Percentiles rank a stretch among this genome's conserved stretches.
phyloP scores from a whole-genome alignment of 495 filamentous ascomycete genomes.

The Annulohypoxylon bovei region DNA sequence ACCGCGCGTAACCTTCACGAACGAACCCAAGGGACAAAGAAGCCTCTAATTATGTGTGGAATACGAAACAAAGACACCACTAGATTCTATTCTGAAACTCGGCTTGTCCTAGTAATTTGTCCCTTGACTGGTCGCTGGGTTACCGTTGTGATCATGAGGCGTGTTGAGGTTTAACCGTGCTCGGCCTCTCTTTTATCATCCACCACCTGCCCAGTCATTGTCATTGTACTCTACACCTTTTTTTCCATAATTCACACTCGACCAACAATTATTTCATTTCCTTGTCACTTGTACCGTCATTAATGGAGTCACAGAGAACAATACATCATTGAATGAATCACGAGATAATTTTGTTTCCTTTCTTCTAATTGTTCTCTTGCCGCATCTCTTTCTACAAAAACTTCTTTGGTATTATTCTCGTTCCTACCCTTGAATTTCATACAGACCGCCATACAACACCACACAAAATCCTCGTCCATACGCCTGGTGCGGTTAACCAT shows the following conservation, averaged over 20 bases:
- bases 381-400: conserved; percentile 26
- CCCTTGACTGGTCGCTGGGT: conserved; percentile 20
- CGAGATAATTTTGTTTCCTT: background rate
- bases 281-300: conserved; percentile 12
- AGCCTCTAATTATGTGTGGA: conserved; percentile 23
- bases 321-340: conserved; percentile 39
- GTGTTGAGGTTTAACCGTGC: conserved; percentile 15
- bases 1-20: conserved; percentile 42
- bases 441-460: conserved; percentile 8
- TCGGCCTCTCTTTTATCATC: conserved; percentile 35
- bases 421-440: conserved; percentile 4
- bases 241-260: conserved; percentile 15
- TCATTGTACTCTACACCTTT: conserved; percentile 27
- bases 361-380: conserved; percentile 8
- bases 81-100: conserved; percentile 40
- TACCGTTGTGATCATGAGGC: conserved; percentile 5
- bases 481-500: conserved; percentile 12
- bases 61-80: conserved; percentile 39
- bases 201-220: conserved; percentile 26
- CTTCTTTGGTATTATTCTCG: conserved; percentile 30
- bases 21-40: conserved; percentile 34
- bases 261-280: conserved; percentile 11
- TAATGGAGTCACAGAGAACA: conserved; percentile 32
- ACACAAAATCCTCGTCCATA: conserved; percentile 16
- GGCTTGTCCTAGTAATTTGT: conserved; percentile 18